A percentile compares a stretch with the other conserved stretches of the same genome.
Evolutionary conservation across 768 basidiomycete genomes (phyloP).

Genomic region (Crassisporium funariophilum): DNA sequence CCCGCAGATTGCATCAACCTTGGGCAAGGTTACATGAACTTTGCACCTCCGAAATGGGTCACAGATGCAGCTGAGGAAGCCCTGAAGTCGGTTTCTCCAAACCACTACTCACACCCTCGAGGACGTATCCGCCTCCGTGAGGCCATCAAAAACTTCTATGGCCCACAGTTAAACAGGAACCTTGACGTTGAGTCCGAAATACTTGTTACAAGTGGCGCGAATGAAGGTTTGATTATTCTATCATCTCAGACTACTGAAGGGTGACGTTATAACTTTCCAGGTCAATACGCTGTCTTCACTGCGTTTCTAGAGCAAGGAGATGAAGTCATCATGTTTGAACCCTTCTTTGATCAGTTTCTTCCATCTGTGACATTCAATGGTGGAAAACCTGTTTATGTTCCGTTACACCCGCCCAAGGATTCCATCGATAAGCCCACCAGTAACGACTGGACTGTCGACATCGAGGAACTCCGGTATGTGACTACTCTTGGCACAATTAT

Average conservation of each 20-base stretch:
- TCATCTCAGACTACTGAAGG: conserved; percentile 4
- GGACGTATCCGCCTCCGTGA: conserved; percentile 86
- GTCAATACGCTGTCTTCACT: conserved; percentile 90
- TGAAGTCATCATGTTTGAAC: conserved; percentile 99
- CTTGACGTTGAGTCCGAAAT: conserved; percentile 88
- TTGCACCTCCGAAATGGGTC: conserved; percentile 81
- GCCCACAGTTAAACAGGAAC: conserved; percentile 63
- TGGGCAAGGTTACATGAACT: conserved; percentile 95
- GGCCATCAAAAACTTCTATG: conserved; percentile 83
- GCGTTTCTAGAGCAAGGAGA: conserved; percentile 92
- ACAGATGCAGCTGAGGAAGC: conserved; percentile 73
- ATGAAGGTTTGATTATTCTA: conserved; percentile 68
- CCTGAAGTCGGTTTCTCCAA: conserved; percentile 58
- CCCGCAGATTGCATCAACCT: conserved; percentile 94
- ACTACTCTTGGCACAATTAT: background rate
- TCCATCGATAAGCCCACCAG: conserved; percentile 49
- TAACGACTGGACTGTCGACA: conserved; percentile 88
- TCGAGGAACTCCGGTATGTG: conserved; percentile 80
- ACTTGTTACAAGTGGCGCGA: conserved; percentile 93
- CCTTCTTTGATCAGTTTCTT: conserved; percentile 96
- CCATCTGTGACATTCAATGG: conserved; percentile 94
- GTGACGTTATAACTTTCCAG: too few species aligned
- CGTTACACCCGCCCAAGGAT: conserved; percentile 81
- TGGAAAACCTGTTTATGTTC: conserved; percentile 91
- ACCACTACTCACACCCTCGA: conserved; percentile 92